Conservation (phyloP, 2,329 filamentous ascomycete species). For the Alternaria arborescens region DNA sequence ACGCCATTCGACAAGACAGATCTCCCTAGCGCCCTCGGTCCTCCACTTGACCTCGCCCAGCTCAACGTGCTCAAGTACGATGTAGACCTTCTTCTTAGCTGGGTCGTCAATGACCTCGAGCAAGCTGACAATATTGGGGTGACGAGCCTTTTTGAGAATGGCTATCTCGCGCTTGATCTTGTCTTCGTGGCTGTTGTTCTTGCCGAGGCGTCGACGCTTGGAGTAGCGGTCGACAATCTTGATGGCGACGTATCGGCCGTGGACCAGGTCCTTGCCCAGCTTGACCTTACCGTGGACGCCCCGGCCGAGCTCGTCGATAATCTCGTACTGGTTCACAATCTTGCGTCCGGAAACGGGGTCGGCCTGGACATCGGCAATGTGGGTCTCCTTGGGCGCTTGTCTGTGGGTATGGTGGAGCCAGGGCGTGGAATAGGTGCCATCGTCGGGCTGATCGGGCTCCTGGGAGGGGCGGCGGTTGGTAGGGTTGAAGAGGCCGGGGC, state of each 20-base stretch:
- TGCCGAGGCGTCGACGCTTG: constrained; percentile 89
- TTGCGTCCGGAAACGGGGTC: constrained; percentile 91
- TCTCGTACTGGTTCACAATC: constrained; percentile 96
- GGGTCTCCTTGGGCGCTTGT: constrained; percentile 69
- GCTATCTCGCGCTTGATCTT: constrained; percentile 96
- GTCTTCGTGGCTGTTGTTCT: constrained; percentile 73
- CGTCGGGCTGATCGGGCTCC: constrained; percentile 39
- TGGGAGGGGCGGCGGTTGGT: constrained; percentile 40
- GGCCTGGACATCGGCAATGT: constrained; percentile 89
- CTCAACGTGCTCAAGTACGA: constrained; percentile 94
- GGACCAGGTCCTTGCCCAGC: constrained; percentile 81
- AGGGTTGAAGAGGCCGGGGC: constrained; percentile 58
- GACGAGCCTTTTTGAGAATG: constrained; percentile 96
- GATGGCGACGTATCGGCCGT: constrained; percentile 85
- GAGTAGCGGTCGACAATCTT: constrained; percentile 98
- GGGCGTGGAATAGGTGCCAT: constrained; percentile 58
- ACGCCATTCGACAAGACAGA: constrained; percentile 82
- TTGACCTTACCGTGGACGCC: constrained; percentile 99
- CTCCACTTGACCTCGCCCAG: constrained; percentile 95
- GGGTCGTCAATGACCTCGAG: constrained; percentile 98
- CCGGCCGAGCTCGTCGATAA: constrained; percentile 93
- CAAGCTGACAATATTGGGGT: constrained; percentile 94
- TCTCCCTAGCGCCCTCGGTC: constrained; percentile 83
- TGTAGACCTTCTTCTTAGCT: constrained; percentile 96
- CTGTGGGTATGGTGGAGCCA: constrained; percentile 60